These are phyloP conservation scores for Exsudoporus frostii DNA, from an alignment of 768 basidiomycete genomes.

Conservation along the genomic window DNA sequence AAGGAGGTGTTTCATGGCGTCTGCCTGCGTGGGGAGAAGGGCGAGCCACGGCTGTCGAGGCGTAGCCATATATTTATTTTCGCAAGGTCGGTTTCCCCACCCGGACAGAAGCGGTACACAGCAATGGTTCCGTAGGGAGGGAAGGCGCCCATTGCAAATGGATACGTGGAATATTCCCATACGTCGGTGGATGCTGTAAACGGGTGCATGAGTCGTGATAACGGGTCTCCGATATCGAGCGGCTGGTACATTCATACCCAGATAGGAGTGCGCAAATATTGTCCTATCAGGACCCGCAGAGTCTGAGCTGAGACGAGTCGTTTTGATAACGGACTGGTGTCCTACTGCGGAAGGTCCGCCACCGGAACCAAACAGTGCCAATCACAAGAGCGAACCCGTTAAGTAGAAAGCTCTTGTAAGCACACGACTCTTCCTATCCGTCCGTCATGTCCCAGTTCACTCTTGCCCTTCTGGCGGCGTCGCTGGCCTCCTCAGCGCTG, in stretches of 20 bases:
- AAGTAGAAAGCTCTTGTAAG: slow-evolving; percentile 19
- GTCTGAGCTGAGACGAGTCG: neutral
- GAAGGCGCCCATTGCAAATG: no score
- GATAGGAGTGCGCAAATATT: neutral
- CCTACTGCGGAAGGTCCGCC: slow-evolving; percentile 10
- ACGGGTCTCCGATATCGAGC: neutral
- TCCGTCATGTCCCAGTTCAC: slow-evolving; percentile 35
- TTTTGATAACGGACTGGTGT: neutral
- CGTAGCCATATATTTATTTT: no score
- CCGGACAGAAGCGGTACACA: no score
- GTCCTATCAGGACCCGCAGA: neutral
- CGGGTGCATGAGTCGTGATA: neutral
- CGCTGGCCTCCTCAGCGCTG: slow-evolving; percentile 33
- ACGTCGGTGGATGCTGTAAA: neutral
- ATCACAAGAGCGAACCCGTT: slow-evolving; percentile 18
- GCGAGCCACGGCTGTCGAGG: no score
- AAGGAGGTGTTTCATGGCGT: no score
- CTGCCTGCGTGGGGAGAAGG: no score
- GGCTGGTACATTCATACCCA: neutral
- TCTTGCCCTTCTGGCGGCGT: slow-evolving; percentile 37
- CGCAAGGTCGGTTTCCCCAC: no score
- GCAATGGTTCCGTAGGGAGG: no score
- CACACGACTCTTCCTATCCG: slow-evolving; percentile 14
- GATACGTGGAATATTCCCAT: slow-evolving; percentile 1
- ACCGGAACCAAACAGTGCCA: slow-evolving; percentile 29